These are phyloP conservation scores for Psilocybe cyanescens DNA, from an alignment of 768 basidiomycete species.

Conservation along the genomic window DNA sequence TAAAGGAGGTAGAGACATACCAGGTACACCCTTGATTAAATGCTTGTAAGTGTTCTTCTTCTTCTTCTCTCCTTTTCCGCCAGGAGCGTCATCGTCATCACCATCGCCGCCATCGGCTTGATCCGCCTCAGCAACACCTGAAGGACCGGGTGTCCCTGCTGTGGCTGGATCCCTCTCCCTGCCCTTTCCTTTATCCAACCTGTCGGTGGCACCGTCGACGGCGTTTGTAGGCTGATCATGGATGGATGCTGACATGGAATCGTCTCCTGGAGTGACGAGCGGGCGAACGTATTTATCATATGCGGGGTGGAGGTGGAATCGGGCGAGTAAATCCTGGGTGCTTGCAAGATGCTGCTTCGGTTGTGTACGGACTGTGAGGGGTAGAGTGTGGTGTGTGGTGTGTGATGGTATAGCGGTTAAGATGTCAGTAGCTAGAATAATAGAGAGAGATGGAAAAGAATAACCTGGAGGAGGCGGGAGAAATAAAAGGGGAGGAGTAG, in stretches of 20 bases:
- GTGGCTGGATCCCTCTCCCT: slow-evolving; percentile 38
- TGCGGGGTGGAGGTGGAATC: slow-evolving; percentile 71
- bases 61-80: slow-evolving; percentile 63
- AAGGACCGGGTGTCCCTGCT: slow-evolving; percentile 28
- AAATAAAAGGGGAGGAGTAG: slow-evolving; percentile 32
- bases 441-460: slow-evolving; percentile 20
- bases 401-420: neutral
- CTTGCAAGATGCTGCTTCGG: slow-evolving; percentile 61
- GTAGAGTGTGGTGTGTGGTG: neutral
- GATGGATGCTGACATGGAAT: neutral
- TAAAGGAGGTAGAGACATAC: slow-evolving; percentile 39
- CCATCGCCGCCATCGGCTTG: slow-evolving; percentile 41
- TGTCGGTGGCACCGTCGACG: slow-evolving; percentile 16
- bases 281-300: slow-evolving; percentile 85
- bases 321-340: slow-evolving; percentile 79
- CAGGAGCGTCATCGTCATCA: slow-evolving; percentile 58
- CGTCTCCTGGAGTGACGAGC: slow-evolving; percentile 29
- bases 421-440: slow-evolving; percentile 2
- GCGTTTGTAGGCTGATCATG: slow-evolving; percentile 4
- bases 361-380: slow-evolving; percentile 35
- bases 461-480: slow-evolving; percentile 47
- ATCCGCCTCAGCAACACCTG: slow-evolving; percentile 30
- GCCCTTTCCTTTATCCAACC: slow-evolving; percentile 53
- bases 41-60: slow-evolving; percentile 80
- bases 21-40: slow-evolving; percentile 76